Percentiles rank a stretch among this genome's conserved stretches.
These are phyloP conservation scores for Aspergillus calidoustus DNA, from an alignment of 2,329 filamentous ascomycete species.

Conservation along the genomic window DNA sequence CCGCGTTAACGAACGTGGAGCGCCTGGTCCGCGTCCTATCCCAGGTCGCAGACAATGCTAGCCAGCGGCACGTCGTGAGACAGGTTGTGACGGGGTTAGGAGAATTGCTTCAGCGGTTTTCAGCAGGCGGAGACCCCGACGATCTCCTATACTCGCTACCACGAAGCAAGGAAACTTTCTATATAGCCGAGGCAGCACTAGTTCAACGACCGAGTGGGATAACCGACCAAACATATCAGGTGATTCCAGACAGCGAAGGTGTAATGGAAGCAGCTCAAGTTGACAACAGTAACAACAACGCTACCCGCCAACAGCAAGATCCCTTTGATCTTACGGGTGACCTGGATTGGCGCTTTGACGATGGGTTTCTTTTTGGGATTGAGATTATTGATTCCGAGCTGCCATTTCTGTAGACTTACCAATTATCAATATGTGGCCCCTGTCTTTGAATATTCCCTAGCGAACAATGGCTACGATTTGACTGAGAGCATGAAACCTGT, in stretches of 20 bases:
- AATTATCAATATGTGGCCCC: neutral
- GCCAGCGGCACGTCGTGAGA: neutral
- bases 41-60: neutral
- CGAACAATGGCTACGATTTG: neutral
- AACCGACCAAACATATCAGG: neutral
- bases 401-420: neutral
- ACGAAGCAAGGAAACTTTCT: neutral
- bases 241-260: neutral
- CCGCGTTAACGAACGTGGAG: neutral
- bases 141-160: neutral
- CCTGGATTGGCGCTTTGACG: slow-evolving; percentile 11
- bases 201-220: neutral
- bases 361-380: slow-evolving; percentile 7
- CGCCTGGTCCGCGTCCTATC: neutral
- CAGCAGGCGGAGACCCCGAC: neutral
- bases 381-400: slow-evolving; percentile 3
- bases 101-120: neutral
- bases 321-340: slow-evolving; percentile 10
- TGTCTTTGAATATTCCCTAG: neutral
- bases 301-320: neutral
- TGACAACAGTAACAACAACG: neutral
- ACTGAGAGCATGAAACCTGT: neutral
- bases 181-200: neutral
- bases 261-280: neutral
- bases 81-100: neutral